Conservation (phyloP, 2,329 filamentous ascomycete species). For the Anthostomella pinea region DNA sequence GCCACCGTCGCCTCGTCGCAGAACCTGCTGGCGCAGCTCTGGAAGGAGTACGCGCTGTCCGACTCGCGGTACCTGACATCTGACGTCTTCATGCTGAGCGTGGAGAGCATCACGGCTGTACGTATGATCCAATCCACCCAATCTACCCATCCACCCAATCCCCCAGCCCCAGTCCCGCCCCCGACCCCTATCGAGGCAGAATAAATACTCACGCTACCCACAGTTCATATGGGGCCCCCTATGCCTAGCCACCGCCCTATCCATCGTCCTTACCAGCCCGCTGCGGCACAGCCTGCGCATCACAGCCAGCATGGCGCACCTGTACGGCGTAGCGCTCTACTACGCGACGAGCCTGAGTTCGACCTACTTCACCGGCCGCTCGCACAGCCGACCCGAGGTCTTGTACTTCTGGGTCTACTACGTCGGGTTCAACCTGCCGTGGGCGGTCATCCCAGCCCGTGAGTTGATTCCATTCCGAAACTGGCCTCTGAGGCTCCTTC, state of each 20-base stretch:
- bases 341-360: conserved; percentile 56
- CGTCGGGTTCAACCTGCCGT: conserved; percentile 58
- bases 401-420: conserved; percentile 65
- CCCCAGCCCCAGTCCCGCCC: not conserved
- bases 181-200: not conserved
- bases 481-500: no score
- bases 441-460: conserved; percentile 56
- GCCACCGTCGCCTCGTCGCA: conserved; percentile 62
- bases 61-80: conserved; percentile 84
- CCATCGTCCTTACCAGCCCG: conserved; percentile 42
- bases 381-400: conserved; percentile 57
- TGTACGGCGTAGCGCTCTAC: conserved; percentile 63
- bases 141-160: not conserved
- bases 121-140: conserved; percentile 26
- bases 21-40: conserved; percentile 77
- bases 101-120: conserved; percentile 80
- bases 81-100: conserved; percentile 80
- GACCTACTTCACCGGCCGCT: conserved; percentile 40
- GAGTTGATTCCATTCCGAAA: no score
- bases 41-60: conserved; percentile 88
- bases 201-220: not conserved
- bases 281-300: conserved; percentile 51
- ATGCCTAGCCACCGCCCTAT: conserved; percentile 46
- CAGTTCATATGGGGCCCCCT: conserved; percentile 60
- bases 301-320: conserved; percentile 50